Evolutionary conservation across 2,329 filamentous ascomycete species (phyloP), one percentile per base, ranked within the genome.

Genomic region (Stenocarpella maydis): DNA sequence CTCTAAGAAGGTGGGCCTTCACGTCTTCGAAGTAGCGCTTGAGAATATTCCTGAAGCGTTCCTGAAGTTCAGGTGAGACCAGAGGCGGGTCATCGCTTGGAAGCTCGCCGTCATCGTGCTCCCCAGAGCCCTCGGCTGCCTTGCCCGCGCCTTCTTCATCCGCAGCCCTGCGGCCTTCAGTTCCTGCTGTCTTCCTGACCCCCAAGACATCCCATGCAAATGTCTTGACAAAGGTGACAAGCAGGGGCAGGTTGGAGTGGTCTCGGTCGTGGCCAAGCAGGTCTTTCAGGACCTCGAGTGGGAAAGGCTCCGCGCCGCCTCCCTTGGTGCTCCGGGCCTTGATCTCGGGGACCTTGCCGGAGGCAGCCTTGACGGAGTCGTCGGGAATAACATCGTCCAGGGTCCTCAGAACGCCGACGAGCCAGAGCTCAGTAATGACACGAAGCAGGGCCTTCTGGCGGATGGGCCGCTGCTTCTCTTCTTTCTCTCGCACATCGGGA

Each of bases 131-230:
- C 9, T 74, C 77, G 4, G 76, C 76, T 24, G 82, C 77, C 53
- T 85, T 88, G 4, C 90, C 90, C 9, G 85, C 86, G 21, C 93
- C 93, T 77, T 97, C 94, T 66, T 94, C 93, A 71, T 94, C 92
- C 14, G 95, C 90, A 14, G 88, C 90, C 81, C 94, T 97, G 69
- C 95, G 90, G n/a, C 92, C 90, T 71, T 97, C 94, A 9, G 88
- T 82, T 37, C 89, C 82, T n/a, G 65, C 65, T 15, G 43, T 41
- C 63, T 67, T 71, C 75, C 91, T 94, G 31, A 95, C 89, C 2
- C 96, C 96, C 17, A 99, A 82, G 43, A 98, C 88, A 81, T 99
- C 97, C 95, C 95, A 99, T 72, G 92, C 91, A 76, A 98, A 99
- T 21, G 93, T 91, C 82, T 98, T 99, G 74, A 97, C 95, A 77